These are phyloP conservation scores for Metschnikowia rubicola DNA, from an alignment of 805 yeast genomes.

Conservation along the genomic window DNA sequence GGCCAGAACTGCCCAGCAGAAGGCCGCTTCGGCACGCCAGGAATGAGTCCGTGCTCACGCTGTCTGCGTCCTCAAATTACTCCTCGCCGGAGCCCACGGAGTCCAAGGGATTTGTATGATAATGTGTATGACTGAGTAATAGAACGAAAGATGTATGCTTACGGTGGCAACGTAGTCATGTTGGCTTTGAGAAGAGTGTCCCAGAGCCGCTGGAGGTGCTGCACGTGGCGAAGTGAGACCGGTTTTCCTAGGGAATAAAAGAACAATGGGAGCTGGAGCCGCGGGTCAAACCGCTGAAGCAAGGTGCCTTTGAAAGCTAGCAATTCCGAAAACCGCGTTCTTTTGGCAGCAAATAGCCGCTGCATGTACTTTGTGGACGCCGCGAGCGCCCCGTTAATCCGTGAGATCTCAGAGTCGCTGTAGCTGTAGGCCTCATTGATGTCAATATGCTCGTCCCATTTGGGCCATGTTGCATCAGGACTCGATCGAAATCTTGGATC, in stretches of 20 bases:
- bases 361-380: constrained; percentile 4
- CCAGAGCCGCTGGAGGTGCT: constrained; percentile 9
- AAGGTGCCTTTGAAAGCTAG: constrained; percentile 6
- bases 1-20: constrained; percentile 7
- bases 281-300: constrained; percentile 6
- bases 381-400: constrained; percentile 6
- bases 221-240: constrained; percentile 4
- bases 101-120: constrained; percentile 11
- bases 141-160: neutral
- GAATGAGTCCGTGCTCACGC: constrained; percentile 8
- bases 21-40: constrained; percentile 10
- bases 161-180: neutral
- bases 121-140: neutral
- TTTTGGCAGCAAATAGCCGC: constrained; percentile 1
- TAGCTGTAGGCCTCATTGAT: constrained; percentile 50
- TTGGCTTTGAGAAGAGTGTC: constrained; percentile 1
- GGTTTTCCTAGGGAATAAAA: constrained; percentile 8
- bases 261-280: constrained; percentile 7
- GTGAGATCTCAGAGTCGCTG: constrained; percentile 31
- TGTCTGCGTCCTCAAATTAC: constrained; percentile 15
- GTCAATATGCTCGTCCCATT: constrained; percentile 48
- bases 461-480: constrained; percentile 26
- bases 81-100: constrained; percentile 14
- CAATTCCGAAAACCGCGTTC: neutral
- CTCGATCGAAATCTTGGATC: constrained; percentile 34